Conservation (phyloP, 208 protist species). For the Endotrypanum monterogeii region DNA sequence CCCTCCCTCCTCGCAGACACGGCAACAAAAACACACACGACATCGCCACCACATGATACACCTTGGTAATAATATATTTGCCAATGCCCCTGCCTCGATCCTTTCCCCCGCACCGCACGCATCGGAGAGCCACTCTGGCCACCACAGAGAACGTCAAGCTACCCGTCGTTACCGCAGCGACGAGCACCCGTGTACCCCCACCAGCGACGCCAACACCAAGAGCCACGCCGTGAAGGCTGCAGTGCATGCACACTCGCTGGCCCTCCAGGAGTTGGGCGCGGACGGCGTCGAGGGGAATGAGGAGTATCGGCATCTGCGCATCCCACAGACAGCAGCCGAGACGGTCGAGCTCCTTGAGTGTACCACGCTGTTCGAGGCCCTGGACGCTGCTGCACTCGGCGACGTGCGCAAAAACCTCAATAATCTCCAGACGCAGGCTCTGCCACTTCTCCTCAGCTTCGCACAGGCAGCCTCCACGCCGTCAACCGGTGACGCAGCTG, state of each 20-base stretch:
- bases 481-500: neutral
- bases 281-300: neutral
- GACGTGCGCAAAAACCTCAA: slow-evolving; percentile 9
- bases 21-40: neutral
- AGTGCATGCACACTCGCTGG: neutral
- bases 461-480: neutral
- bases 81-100: neutral
- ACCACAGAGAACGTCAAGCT: neutral
- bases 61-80: slow-evolving; percentile 24
- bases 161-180: neutral
- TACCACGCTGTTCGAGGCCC: slow-evolving; percentile 15
- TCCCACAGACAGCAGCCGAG: slow-evolving; percentile 9
- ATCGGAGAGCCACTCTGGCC: neutral
- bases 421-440: slow-evolving; percentile 10
- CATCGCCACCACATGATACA: slow-evolving; percentile 12
- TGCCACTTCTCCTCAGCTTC: slow-evolving; percentile 17
- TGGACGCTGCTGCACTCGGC: slow-evolving; percentile 8
- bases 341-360: slow-evolving; percentile 14
- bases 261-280: neutral
- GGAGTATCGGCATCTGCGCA: neutral
- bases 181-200: neutral
- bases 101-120: neutral
- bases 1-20: neutral
- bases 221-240: neutral
- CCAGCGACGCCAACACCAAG: neutral